Conservation (phyloP, 495 filamentous ascomycete species). For the Hapsidospora chrysogenum region DNA sequence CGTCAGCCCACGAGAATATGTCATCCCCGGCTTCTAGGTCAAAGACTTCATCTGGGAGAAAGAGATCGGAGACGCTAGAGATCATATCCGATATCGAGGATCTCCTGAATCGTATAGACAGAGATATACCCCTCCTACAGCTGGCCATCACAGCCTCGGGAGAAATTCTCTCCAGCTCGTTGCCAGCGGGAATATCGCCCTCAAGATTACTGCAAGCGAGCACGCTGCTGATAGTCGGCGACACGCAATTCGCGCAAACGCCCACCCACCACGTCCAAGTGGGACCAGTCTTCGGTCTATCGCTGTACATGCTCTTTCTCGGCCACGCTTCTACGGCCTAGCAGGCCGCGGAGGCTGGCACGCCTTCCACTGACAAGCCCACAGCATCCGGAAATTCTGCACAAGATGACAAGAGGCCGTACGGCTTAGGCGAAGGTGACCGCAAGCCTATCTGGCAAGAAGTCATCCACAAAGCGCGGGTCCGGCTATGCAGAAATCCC, state of each 20-base stretch:
- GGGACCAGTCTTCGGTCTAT: conserved; percentile 74
- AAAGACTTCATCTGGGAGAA: conserved; percentile 14
- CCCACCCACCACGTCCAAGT: conserved; percentile 57
- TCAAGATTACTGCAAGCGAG: conserved; percentile 88
- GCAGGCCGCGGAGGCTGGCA: conserved; percentile 8
- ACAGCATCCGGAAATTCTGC: background rate
- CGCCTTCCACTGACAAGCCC: background rate
- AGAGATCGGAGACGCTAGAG: conserved; percentile 42
- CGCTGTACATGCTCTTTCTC: conserved; percentile 92
- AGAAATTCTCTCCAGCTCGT: conserved; percentile 59
- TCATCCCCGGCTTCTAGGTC: conserved; percentile 31
- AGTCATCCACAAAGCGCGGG: conserved; percentile 82
- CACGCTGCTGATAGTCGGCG: conserved; percentile 76
- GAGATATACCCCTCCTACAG: conserved; percentile 85
- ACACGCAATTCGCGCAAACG: conserved; percentile 60
- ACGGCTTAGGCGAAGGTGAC: conserved; percentile 27
- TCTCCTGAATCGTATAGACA: conserved; percentile 67
- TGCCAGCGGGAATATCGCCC: conserved; percentile 74
- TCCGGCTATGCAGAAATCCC: conserved; percentile 52
- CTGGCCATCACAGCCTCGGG: conserved; percentile 93
- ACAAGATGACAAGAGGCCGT: conserved; percentile 10
- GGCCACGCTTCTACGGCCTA: conserved; percentile 44
- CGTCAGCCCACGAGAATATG: conserved; percentile 44
- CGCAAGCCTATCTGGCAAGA: conserved; percentile 90
- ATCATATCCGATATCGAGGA: conserved; percentile 63